These are phyloP conservation scores for Silene latifolia DNA, from an alignment of 148 eudicot species.

Conservation along the genomic window DNA sequence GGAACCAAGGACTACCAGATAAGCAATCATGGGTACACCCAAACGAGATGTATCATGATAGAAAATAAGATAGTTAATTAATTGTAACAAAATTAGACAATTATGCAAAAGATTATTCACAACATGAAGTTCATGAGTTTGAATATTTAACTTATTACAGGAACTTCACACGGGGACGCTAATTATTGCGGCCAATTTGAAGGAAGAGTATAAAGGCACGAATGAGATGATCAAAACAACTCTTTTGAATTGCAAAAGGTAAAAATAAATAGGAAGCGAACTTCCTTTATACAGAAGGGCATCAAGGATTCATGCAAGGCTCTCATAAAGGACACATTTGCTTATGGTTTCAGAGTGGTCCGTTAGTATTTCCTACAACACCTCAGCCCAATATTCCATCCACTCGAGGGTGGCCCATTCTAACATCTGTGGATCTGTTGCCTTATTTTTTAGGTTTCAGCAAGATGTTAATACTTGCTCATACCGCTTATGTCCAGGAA, in stretches of 20 bases:
- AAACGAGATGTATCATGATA: background rate
- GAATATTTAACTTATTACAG: background rate
- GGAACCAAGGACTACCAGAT: background rate
- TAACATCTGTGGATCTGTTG: background rate
- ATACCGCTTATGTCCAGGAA: background rate
- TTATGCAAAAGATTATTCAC: background rate
- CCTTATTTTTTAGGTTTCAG: background rate
- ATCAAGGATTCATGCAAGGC: background rate
- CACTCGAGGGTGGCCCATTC: background rate
- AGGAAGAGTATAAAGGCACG: background rate
- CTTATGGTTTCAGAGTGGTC: background rate
- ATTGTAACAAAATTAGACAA: background rate
- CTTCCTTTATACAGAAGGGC: background rate
- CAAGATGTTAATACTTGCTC: background rate
- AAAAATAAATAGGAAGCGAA: background rate
- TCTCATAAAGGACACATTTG: background rate
- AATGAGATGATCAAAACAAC: background rate
- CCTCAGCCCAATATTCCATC: background rate
- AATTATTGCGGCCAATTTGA: background rate
- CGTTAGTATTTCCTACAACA: background rate
- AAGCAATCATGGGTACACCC: background rate
- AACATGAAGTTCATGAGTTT: background rate
- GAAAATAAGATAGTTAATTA: background rate
- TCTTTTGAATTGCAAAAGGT: background rate
- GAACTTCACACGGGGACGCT: no score